These are phyloP conservation scores for Lipomyces starkeyi DNA, from an alignment of 805 yeast species.

Conservation along the genomic window DNA sequence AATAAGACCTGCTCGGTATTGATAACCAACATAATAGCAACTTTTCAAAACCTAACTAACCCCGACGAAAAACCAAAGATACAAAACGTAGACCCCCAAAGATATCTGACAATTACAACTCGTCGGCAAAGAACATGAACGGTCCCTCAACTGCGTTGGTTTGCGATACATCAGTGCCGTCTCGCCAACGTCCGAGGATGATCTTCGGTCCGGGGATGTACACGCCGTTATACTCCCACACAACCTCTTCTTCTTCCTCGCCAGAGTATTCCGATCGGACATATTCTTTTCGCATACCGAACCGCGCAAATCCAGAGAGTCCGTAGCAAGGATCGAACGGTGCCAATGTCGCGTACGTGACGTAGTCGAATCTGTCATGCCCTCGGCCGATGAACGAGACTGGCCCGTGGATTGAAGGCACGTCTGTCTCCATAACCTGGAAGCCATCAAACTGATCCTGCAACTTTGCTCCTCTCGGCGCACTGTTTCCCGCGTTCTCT, in stretches of 20 bases:
- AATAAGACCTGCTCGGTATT: neutral
- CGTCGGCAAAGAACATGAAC: constrained; percentile 35
- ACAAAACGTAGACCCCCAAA: neutral
- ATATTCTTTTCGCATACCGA: constrained; percentile 37
- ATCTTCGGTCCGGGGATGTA: constrained; percentile 37
- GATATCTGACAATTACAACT: constrained; percentile 1
- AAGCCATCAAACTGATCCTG: constrained; percentile 35
- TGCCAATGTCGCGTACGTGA: constrained; percentile 24
- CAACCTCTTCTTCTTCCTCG: constrained; percentile 31
- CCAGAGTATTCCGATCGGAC: constrained; percentile 17
- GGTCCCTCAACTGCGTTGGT: constrained; percentile 36
- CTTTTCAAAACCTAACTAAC: neutral
- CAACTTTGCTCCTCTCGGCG: neutral
- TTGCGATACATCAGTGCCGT: constrained; percentile 23
- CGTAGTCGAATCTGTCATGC: constrained; percentile 29
- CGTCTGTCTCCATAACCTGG: constrained; percentile 32
- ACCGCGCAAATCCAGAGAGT: constrained; percentile 36
- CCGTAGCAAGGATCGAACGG: constrained; percentile 34
- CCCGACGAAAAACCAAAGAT: neutral
- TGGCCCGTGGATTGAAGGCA: constrained; percentile 31
- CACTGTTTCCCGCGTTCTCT: neutral
- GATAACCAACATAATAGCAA: neutral
- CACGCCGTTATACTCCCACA: constrained; percentile 37
- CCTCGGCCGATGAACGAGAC: constrained; percentile 33
- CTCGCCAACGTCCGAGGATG: constrained; percentile 35